A percentile compares a stretch with the other conserved stretches of the same genome.
phyloP scores from a whole-genome alignment of 495 filamentous ascomycete genomes.

The Podospora pseudoanserina region DNA sequence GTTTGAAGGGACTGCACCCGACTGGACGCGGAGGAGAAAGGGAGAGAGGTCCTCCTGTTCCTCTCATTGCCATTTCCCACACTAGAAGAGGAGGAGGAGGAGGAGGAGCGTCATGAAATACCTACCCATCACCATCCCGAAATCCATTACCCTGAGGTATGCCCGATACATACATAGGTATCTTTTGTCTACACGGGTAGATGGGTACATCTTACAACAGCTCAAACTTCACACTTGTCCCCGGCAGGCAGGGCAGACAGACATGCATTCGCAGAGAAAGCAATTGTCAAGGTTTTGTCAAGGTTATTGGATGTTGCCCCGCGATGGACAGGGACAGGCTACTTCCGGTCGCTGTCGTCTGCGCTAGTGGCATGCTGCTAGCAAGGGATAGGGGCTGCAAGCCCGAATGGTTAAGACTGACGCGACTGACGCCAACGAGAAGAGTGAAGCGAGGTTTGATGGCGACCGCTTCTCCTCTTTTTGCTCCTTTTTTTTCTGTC shows the following conservation, averaged over 20 bases:
- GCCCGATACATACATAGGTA: too few species aligned
- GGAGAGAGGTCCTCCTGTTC: not conserved
- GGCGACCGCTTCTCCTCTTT: not conserved
- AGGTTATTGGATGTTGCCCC: slow-evolving; percentile 6
- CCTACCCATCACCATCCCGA: too few species aligned
- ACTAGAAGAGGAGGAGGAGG: not conserved
- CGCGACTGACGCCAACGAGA: slow-evolving; percentile 2
- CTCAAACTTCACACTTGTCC: not conserved
- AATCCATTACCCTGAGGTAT: too few species aligned
- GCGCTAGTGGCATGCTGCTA: not conserved
- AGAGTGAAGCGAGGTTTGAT: slow-evolving; percentile 3
- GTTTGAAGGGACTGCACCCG: slow-evolving; percentile 26
- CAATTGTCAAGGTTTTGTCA: not conserved
- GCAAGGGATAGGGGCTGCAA: not conserved
- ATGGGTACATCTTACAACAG: not conserved
- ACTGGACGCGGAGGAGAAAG: slow-evolving; percentile 15
- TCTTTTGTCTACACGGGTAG: not conserved
- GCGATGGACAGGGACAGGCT: slow-evolving; percentile 1
- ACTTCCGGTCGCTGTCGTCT: not conserved
- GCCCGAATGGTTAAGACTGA: not conserved
- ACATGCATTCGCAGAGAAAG: not conserved
- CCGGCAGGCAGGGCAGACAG: not conserved
- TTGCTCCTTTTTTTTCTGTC: not conserved
- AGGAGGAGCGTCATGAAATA: too few species aligned
- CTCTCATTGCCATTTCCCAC: slow-evolving; percentile 16